phyloP scores from a whole-genome alignment of 768 basidiomycete genomes.

The Tulasnella sp. region DNA sequence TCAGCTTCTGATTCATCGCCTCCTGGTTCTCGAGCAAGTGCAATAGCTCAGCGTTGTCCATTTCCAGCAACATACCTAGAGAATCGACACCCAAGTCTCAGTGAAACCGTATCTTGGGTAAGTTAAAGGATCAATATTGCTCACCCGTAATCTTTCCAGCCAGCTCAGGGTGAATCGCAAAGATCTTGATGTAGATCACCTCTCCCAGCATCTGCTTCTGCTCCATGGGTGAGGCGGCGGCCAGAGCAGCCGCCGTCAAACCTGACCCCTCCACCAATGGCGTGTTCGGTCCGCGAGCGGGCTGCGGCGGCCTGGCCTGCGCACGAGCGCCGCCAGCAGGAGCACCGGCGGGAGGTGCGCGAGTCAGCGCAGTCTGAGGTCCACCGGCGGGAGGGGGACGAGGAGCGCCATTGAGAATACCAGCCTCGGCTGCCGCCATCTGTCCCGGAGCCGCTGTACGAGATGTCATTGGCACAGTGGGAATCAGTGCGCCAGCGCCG shows the following conservation, averaged over 20 bases:
- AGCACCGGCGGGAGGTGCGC: conserved; percentile 25
- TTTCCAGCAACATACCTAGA: conserved; percentile 79
- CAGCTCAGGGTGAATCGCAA: conserved; percentile 77
- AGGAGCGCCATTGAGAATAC: conserved; percentile 25
- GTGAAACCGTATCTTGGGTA: not conserved
- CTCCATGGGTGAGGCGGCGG: conserved; percentile 55
- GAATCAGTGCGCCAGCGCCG: conserved; percentile 40
- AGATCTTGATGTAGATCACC: conserved; percentile 86
- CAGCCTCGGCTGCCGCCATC: conserved; percentile 33
- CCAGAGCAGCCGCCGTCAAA: conserved; percentile 52
- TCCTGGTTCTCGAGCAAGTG: conserved; percentile 75
- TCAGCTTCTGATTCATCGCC: conserved; percentile 80
- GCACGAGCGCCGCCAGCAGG: conserved; percentile 25
- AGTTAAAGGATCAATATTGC: not conserved
- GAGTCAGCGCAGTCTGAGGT: conserved; percentile 30
- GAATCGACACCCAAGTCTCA: conserved; percentile 5
- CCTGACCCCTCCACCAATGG: conserved; percentile 39
- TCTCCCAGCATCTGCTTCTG: conserved; percentile 99
- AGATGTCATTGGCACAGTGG: conserved; percentile 27
- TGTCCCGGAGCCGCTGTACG: conserved; percentile 27
- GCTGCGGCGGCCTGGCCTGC: conserved; percentile 25
- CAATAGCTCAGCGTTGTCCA: conserved; percentile 91
- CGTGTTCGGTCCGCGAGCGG: conserved; percentile 26
- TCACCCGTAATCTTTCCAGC: conserved; percentile 93
- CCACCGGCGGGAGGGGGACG: conserved; percentile 19